Base-by-base conservation (phyloP, 176 grass and related monocot species). In the Zea mays region DNA sequence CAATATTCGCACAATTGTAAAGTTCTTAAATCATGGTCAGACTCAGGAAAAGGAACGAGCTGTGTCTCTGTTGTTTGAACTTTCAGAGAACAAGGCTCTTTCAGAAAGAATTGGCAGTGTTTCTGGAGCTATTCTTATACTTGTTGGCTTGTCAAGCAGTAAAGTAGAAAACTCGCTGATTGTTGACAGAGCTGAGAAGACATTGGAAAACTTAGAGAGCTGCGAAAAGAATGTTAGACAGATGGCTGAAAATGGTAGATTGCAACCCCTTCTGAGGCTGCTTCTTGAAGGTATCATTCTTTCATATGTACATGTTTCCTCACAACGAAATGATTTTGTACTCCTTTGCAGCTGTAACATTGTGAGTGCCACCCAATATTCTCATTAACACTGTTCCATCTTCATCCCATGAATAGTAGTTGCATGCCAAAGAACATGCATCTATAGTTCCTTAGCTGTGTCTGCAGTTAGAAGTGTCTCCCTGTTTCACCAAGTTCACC, bases 151-250 rank as follows among this genome's bases (percentile, higher is more conserved):
- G 77, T 85, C 91, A 42, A 94, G 95, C 81, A 90, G 91, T 84
- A 94, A 94, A 69, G 86, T 81, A 49, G 95, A 92, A 86, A 94
- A 94, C 63, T 17, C 67, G 49, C 79, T 79, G 58, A 88, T 71
- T 69, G 56, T 97, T 73, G 89, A 92, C 79, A 92, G 62, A 84
- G 87, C 95, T 79, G 91, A 94, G 27, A 91, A 86, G 42, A 94
- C 82, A 74, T 81, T 97, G 36, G 82, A 92, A 57, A 97, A 97
- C 85, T 82, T 94, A 63, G 95, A 90, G 81, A 90, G 76, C 33
- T 97, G 82, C 63, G 95, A 97, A 84, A 90, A 88, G 77, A 97
- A 97, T 94, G 95, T 97, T 79, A 94, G 91, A 74, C 89, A 92
- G 69, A 97, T 97, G 95, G 91, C 94, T 77, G 94, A 97, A 85